phyloP scores from a whole-genome alignment of 2,329 filamentous ascomycete genomes.

The Sporothrix dimorphospora region DNA sequence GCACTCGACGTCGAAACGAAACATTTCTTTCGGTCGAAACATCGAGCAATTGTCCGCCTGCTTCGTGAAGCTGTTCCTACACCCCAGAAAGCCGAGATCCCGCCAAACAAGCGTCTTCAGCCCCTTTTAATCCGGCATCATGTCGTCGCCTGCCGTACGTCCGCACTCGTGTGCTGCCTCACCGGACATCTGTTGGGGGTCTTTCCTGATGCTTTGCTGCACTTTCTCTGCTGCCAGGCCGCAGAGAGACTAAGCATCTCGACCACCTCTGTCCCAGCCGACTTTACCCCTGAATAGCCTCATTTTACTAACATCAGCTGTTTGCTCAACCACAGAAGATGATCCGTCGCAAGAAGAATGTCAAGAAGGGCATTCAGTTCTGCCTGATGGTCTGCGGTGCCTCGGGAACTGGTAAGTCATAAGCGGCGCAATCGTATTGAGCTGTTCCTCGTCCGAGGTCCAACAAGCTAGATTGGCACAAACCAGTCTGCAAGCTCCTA shows the following conservation, averaged over 20 bases:
- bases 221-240: not conserved
- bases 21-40: constrained; percentile 27
- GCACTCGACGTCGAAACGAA: constrained; percentile 33
- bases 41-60: constrained; percentile 21
- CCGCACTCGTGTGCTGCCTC: not conserved
- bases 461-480: constrained; percentile 5
- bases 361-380: constrained; percentile 99
- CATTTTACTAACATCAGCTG: constrained; percentile 35
- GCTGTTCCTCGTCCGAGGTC: constrained; percentile 23
- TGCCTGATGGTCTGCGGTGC: constrained; percentile 99
- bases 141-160: constrained; percentile 44
- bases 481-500: not conserved
- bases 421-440: constrained; percentile 9
- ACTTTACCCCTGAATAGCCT: constrained; percentile 16
- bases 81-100: constrained; percentile 13
- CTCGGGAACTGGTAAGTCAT: constrained; percentile 85
- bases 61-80: constrained; percentile 14
- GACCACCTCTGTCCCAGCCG: not conserved
- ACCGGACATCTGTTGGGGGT: not conserved
- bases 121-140: constrained; percentile 32
- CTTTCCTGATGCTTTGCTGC: not conserved
- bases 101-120: constrained; percentile 14
- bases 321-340: constrained; percentile 65
- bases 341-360: constrained; percentile 99
- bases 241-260: not conserved